Base-by-base conservation (phyloP, 2,329 filamentous ascomycete genomes). In the Nemania serpens region DNA sequence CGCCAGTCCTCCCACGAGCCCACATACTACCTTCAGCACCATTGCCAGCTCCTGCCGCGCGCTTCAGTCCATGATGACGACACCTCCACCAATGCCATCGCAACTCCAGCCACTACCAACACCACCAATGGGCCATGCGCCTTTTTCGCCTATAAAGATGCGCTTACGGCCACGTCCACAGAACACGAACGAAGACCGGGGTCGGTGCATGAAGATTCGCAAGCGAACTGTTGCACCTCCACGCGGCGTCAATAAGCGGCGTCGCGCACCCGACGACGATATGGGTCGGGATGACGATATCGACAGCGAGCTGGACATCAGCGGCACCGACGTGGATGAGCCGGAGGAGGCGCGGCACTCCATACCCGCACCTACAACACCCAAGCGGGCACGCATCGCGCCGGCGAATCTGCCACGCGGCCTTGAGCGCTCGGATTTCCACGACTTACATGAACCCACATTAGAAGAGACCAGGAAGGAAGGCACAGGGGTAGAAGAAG, bases 331-430 rank as follows among this genome's bases (percentile, higher is more conserved):
- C 58, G 63, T 66, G 47, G 63, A 72, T 13, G 65, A 66, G 18
- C 61, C 58, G 15, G 64, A 70, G 22, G 58, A 68, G 50, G 42
- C 58, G 18, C 63, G 66, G n/a, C 68, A 69, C 12, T 43, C 56
- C 25, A 48, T 51, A 25, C 70, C 72, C 4, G 71, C 74, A 42
- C 82, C 81, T 2, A 77, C 79, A 46, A 88, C 86, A 9, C 86
- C 86, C 0, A 87, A 87, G 73, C 81, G 85, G 55, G 78, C 82
- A 61, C 83, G 84, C 65, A 81, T 88, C 57, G 85, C 85, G 33
- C 86, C 86, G 1, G 84, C 84, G 66, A 77, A 80, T n/a, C 73
- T 88, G 0, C 86, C 86, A 5, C 78, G 87, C 0, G 86, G 86
- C 3, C 79, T 88, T 11, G 84, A 81, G 63, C 81, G 84, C 29